Base-by-base conservation (phyloP, 2,329 filamentous ascomycete genomes). In the Pseudogymnoascus sp. region DNA sequence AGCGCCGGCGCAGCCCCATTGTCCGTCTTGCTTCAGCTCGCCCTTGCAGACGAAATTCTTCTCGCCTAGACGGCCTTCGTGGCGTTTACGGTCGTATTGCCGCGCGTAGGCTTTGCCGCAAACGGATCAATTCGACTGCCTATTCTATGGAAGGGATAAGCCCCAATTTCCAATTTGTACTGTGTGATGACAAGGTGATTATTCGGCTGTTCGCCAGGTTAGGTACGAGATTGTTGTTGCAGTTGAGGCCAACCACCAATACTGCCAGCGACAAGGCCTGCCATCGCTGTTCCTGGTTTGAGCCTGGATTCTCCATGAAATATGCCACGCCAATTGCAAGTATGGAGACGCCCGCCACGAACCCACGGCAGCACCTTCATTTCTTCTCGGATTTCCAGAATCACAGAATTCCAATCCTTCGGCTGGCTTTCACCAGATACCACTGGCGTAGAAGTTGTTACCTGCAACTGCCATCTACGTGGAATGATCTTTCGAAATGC, bases 211-310 rank as follows among this genome's bases (percentile, higher is more conserved):
- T 25, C 23, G 23, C 23, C 23, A 25, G 23, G 23, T 25, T 25
- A 25, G 23, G 23, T 25, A 25, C 23, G 23, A 25, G 23, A 25
- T 25, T 25, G 23, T 25, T 25, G 23, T 25, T 25, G 23, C 23
- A 5, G 23, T 25, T 25, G 89, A 59, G 88, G 90, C 89, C 89
- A 93, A 36, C 87, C 88, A 14, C 86, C 89, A 37, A 93, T 84
- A 70, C 87, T 88, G 50, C 89, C 89, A 10, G 89, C 89, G 60
- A 93, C 85, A 64, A 93, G 87, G 65, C 89, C 90, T n/a, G 89
- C 88, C 89, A 92, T 92, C 65, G 91, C 89, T 6, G 87, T 86
- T 1, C 14, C 21, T 14, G 42, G 42, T 25, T 25, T 46, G 3
- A 46, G 14, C 21, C 21, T 25, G 23, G 42, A 46, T 25, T 25